phyloP scores from a whole-genome alignment of 306 rosid species.

The Rubus parviflorus region DNA sequence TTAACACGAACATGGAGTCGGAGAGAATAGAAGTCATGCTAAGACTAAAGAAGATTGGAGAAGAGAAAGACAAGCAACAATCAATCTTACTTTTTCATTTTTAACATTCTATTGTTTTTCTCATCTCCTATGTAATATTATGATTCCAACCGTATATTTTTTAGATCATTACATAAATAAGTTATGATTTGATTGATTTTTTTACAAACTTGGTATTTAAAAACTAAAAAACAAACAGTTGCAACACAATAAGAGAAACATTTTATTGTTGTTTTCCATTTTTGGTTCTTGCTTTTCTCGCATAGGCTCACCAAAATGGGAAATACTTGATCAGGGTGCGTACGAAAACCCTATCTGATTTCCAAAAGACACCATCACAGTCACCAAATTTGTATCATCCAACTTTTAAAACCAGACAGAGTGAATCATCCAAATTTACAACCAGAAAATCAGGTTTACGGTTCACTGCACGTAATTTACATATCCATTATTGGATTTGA shows the following conservation, averaged over 20 bases:
- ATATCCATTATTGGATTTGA: slow-evolving; percentile 4
- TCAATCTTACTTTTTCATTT: neutral
- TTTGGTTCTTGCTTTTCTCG: neutral
- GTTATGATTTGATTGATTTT: no score
- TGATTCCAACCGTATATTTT: no score
- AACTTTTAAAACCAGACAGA: slow-evolving; percentile 1
- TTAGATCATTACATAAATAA: no score
- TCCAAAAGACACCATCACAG: slow-evolving; percentile 6
- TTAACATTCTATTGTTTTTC: neutral
- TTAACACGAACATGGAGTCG: neutral
- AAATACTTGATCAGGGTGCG: neutral
- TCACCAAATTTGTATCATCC: neutral
- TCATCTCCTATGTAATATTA: no score
- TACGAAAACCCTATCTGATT: neutral
- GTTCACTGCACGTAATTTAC: slow-evolving; percentile 21
- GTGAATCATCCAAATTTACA: slow-evolving; percentile 4
- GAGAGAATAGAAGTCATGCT: neutral
- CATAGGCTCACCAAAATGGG: neutral
- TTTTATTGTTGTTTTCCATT: neutral
- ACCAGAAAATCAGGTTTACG: slow-evolving; percentile 17
- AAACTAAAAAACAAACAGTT: no score
- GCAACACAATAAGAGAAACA: neutral
- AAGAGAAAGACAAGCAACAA: neutral
- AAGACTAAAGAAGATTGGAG: no score
- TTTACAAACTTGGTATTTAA: no score